Evolutionary conservation across 345 rosid species (phyloP), one percentile per base, ranked within the genome.

Genomic region (Kernera saxatilis): DNA sequence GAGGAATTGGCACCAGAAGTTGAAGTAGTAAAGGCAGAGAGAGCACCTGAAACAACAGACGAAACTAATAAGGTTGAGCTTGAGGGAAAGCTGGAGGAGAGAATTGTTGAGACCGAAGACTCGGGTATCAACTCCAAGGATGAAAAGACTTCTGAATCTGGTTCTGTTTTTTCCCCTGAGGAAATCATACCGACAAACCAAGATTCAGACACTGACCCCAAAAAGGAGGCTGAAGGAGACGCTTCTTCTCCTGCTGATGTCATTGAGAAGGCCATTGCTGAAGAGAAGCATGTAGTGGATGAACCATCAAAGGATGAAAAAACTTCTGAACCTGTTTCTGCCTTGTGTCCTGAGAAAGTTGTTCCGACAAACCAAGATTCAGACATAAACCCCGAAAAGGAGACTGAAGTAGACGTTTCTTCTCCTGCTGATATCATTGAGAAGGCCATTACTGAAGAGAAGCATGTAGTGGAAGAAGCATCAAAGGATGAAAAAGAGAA

Each of bases 291-390:
- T 40, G 69, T 49, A 17, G 67, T 66, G 10, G 72, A 66, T 0
- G 74, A 75, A 43, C 50, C 74, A 52, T 43, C 78, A 60, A 68
- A 68, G 56, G 64, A 51, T 57, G 73, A 75, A 32, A 55, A 33
- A 0, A 12, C 67, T 51, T 19, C 33, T 50, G 69, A 61, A 72
- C 30, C 62, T 43, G 60, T 1, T 40, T 21, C 63, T n/a, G 22
- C 21, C 15, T 37, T 37, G 48, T 22, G 57, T 33, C 43, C 63
- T 40, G 69, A 62, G 62, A 18, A 62, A 62, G 13, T 40, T 30
- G 53, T 26, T 35, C 50, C 67, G 1, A 26, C 15, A 59, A 72
- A 44, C 12, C 15, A 63, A 65, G 63, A 26, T 27, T 39, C 46
- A 46, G 77, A 53, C 13, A 39, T 45, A 4, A 11, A 3, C 11